Conservation (phyloP, 352 stramenopile species). For the Saprolegnia diclina region DNA sequence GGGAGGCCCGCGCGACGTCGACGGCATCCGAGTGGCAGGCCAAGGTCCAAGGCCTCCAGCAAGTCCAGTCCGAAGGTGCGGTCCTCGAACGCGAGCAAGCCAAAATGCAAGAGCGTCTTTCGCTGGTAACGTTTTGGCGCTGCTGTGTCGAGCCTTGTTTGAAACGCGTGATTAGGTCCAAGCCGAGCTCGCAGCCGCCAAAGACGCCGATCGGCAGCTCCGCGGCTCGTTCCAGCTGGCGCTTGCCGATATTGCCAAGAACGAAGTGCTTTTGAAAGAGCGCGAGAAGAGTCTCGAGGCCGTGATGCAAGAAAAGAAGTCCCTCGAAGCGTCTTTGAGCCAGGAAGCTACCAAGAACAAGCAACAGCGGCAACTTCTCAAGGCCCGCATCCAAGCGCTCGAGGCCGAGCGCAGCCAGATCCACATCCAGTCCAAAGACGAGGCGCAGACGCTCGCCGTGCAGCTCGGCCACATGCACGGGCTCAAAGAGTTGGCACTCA, state of each 20-base stretch:
- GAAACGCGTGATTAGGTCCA: not conserved
- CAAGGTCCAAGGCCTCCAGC: constrained; percentile 1
- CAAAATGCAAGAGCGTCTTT: not conserved
- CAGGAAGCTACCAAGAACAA: not conserved
- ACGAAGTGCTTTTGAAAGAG: constrained; percentile 1
- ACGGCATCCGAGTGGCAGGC: not conserved
- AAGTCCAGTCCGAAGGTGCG: not conserved
- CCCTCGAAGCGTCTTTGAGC: not conserved
- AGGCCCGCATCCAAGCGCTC: constrained; percentile 4
- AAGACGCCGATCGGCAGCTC: not conserved
- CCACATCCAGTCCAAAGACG: not conserved
- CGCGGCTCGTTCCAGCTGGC: not conserved
- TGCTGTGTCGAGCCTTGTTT: not conserved
- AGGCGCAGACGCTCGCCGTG: not conserved
- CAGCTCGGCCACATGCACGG: constrained; percentile 13
- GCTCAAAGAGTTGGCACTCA: not conserved
- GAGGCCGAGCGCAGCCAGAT: constrained; percentile 9
- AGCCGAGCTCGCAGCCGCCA: not conserved
- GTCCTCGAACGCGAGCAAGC: not conserved
- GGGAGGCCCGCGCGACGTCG: not conserved
- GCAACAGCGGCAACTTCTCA: constrained; percentile 4
- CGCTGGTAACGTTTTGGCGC: not conserved
- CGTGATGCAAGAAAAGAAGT: not conserved
- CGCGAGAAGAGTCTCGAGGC: not conserved
- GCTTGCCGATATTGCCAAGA: constrained; percentile 1